A percentile compares a stretch with the other conserved stretches of the same genome.
These are phyloP conservation scores for Phaeoacremonium minimum DNA, from an alignment of 2,329 filamentous ascomycete genomes.

Conservation along the genomic window DNA sequence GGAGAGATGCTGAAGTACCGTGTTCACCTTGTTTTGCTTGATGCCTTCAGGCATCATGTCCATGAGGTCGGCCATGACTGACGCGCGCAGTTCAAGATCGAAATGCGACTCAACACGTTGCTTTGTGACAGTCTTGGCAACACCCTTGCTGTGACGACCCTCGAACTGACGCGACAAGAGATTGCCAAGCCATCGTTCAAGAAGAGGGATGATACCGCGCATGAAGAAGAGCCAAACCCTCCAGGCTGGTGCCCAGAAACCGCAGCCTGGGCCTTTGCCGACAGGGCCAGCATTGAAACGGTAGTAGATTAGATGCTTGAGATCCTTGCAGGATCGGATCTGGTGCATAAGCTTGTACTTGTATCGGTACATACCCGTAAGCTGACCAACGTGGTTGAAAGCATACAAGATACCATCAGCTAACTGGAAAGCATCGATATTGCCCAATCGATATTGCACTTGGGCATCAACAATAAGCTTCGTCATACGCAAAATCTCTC, in stretches of 20 bases:
- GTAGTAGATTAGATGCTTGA: constrained; percentile 99
- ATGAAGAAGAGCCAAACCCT: constrained; percentile 99
- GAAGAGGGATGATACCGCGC: constrained; percentile 92
- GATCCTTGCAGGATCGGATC: constrained; percentile 96
- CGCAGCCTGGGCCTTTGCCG: constrained; percentile 94
- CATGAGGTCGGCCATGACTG: constrained; percentile 98
- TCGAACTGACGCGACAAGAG: constrained; percentile 96
- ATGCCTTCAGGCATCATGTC: constrained; percentile 99
- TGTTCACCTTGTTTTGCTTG: constrained; percentile 99
- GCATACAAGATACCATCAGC: constrained; percentile 98
- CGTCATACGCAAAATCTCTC: constrained; percentile 90
- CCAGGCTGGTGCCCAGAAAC: constrained; percentile 99
- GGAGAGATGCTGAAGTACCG: constrained; percentile 91
- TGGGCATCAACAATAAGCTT: constrained; percentile 98
- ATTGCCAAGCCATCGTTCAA: constrained; percentile 97
- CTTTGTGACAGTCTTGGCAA: constrained; percentile 98
- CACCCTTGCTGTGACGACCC: constrained; percentile 96
- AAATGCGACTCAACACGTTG: constrained; percentile 99
- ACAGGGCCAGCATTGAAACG: constrained; percentile 96
- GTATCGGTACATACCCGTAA: constrained; percentile 99
- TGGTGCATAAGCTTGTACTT: constrained; percentile 99
- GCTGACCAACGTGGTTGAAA: constrained; percentile 97
- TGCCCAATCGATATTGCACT: constrained; percentile 94
- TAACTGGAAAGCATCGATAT: constrained; percentile 98
- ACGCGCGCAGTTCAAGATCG: constrained; percentile 92